Conservation (phyloP, 148 eudicot genomes). For the Cornus suecica region DNA sequence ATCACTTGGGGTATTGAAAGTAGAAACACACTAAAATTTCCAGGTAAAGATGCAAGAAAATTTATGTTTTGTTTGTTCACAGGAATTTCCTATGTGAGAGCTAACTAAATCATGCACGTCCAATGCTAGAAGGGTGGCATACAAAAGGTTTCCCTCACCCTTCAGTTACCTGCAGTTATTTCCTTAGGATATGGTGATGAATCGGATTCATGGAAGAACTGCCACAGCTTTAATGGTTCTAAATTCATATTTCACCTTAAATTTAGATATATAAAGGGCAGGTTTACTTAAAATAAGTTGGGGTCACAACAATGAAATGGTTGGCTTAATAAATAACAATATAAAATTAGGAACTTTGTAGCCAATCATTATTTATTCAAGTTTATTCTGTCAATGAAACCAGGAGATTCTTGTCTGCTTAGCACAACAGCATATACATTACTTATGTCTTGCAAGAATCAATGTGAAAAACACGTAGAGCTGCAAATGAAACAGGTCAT, state of each 20-base stretch:
- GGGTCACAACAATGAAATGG: background rate
- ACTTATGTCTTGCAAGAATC: background rate
- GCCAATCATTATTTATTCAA: too few relatives aligned
- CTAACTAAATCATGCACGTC: background rate
- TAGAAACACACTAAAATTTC: too few relatives aligned
- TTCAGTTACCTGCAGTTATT: background rate
- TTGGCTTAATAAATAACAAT: background rate
- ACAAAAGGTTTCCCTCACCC: background rate
- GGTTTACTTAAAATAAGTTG: too few relatives aligned
- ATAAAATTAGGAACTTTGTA: background rate
- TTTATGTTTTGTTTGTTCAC: background rate
- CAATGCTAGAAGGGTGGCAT: background rate
- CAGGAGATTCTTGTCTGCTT: background rate
- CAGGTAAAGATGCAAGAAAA: background rate
- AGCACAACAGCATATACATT: background rate
- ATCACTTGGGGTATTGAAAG: too few relatives aligned
- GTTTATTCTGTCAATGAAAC: background rate
- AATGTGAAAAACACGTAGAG: too few relatives aligned
- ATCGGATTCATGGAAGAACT: background rate
- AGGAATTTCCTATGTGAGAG: background rate
- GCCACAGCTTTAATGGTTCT: background rate
- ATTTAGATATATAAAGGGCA: background rate
- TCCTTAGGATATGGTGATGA: background rate
- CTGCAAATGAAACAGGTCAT: too few relatives aligned
- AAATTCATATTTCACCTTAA: background rate